Evolutionary conservation across 129 eudicot species (phyloP), one percentile per base, ranked within the genome.

Genomic region (Flaveria linearis): DNA sequence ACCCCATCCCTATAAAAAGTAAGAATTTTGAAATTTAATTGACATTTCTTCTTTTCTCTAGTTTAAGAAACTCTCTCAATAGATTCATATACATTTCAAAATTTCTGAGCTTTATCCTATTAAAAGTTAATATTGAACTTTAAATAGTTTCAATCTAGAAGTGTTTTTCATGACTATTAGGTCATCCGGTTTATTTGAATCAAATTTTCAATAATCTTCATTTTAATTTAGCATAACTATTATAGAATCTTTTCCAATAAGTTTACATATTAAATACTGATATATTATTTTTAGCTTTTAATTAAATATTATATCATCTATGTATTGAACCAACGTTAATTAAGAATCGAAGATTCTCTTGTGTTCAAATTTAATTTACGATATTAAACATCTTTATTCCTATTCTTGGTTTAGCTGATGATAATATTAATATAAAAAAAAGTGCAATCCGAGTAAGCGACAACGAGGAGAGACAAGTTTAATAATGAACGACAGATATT

Each of bases 391-490:
- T 22, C 41, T 36, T 36, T 36, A 4, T 36, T 36, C 6, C 6
- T 58, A 20, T 58, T 25, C 64, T 3, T 50, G n/a, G n/a, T 4
- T 45, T 45, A 9, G 49, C 55, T 7, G 12, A 58, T 36, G 7
- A 36, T 36, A 58, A 10, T 63, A 30, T 30, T 63, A 63, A 33
- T 30, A 30, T 30, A 63, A 9, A 15, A 63, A 63, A 33, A 30
- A 63, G 69, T 8, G 22, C 36, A 63, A 63, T 63, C 69, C 69
- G 45, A 63, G 46, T 63, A 63, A 63, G 69, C 46, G n/a, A 25
- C 67, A 25, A 61, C 69, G 22, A 30, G 69, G 69, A 63, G 45
- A 30, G 20, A 26, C 11, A 13, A 14, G 11, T 30, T 63, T 30
- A 30, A 13, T 30, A 26, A 33, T 63, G 46, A 10, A 26, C 22